Conservation (phyloP, 345 rosid species). For the Eucalyptus pumila region DNA sequence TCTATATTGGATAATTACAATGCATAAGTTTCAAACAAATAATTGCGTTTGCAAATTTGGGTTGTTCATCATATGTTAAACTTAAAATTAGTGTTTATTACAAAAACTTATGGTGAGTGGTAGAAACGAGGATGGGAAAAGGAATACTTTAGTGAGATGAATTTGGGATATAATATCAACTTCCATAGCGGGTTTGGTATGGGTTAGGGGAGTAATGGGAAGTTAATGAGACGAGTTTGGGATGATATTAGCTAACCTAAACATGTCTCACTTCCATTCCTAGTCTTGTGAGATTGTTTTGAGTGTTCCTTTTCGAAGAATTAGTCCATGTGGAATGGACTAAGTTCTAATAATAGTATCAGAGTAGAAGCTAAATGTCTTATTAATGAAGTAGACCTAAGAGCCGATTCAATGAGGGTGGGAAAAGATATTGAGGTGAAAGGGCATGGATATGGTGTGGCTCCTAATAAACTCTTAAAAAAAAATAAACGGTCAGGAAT, state of each 20-base stretch:
- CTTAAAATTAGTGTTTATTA: background rate
- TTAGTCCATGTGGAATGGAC: background rate
- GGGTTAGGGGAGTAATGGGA: background rate
- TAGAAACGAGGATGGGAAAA: background rate
- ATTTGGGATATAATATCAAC: background rate
- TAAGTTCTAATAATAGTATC: background rate
- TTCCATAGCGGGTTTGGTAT: background rate
- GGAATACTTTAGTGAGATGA: background rate
- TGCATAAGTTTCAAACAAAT: background rate
- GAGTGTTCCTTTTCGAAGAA: background rate
- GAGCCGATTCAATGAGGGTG: background rate
- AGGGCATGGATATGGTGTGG: background rate
- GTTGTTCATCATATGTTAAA: background rate
- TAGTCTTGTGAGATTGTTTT: background rate
- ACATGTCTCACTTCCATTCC: background rate
- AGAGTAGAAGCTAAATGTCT: background rate
- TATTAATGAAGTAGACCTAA: background rate
- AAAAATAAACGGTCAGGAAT: rapidly evolving
- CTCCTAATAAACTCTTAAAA: background rate
- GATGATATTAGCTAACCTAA: background rate
- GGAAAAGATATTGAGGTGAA: background rate
- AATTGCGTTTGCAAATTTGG: background rate
- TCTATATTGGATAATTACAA: background rate
- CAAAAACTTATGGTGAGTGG: background rate
- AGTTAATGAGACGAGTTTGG: background rate